Conservation (phyloP, 2,329 filamentous ascomycete genomes). For the Biscogniauxia marginata region DNA sequence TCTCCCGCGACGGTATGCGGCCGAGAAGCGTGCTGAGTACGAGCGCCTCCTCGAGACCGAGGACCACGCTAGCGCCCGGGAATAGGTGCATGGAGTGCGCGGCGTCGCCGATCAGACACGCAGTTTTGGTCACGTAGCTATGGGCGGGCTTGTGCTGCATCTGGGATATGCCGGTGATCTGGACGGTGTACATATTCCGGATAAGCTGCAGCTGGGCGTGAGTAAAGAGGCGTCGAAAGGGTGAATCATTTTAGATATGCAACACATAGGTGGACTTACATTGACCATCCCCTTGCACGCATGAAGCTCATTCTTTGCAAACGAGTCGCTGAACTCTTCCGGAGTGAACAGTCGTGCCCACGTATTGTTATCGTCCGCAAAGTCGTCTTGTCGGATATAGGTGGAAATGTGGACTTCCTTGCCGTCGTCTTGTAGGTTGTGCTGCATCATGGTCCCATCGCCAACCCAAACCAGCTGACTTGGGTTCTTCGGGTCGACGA, state of each 20-base stretch:
- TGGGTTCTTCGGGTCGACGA: conserved; percentile 25
- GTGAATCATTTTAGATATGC: no score
- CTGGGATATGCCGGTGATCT: conserved; percentile 29
- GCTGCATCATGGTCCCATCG: conserved; percentile 26
- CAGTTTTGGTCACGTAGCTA: conserved; percentile 23
- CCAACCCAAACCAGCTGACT: conserved; percentile 30
- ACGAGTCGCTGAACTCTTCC: conserved; percentile 31
- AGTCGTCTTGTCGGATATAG: conserved; percentile 14
- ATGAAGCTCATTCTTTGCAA: conserved; percentile 18
- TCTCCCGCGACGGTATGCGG: conserved; percentile 18
- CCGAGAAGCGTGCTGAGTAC: conserved; percentile 27
- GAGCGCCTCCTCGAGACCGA: conserved; percentile 29
- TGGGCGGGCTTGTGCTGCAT: conserved; percentile 22
- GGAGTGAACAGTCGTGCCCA: conserved; percentile 32
- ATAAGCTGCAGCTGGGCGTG: conserved; percentile 22
- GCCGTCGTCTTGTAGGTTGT: conserved; percentile 24
- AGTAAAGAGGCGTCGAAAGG: neutral
- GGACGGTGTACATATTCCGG: conserved; percentile 31
- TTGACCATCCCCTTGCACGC: conserved; percentile 29
- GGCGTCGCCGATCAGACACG: conserved; percentile 26
- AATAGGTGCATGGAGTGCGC: conserved; percentile 26
- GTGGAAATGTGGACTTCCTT: conserved; percentile 28
- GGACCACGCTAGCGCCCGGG: conserved; percentile 14
- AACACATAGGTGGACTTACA: conserved; percentile 24
- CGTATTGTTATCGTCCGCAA: conserved; percentile 9